Percentiles rank a stretch among this genome's conserved stretches.
These are phyloP conservation scores for Epichloe coenophiala DNA, from an alignment of 2,329 filamentous ascomycete genomes.

Conservation along the genomic window DNA sequence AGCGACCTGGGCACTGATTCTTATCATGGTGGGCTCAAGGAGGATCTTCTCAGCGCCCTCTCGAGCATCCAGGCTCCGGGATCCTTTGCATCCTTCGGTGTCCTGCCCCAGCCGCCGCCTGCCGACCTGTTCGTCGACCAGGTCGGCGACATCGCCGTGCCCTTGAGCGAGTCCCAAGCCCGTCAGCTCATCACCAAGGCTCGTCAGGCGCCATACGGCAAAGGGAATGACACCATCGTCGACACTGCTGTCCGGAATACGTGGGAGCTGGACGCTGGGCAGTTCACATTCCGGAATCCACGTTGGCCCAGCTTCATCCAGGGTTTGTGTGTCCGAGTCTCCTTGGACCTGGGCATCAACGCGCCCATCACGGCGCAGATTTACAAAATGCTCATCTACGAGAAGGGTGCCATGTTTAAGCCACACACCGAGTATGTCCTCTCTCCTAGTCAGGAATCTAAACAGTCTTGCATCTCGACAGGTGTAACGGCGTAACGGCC, in stretches of 20 bases:
- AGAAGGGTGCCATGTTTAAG: constrained; percentile 35
- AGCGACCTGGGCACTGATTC: background rate
- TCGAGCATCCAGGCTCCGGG: constrained; percentile 6
- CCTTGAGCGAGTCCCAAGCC: constrained; percentile 13
- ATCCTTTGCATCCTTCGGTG: constrained; percentile 8
- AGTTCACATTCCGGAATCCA: constrained; percentile 24
- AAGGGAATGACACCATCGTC: constrained; percentile 24
- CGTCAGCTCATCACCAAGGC: constrained; percentile 11
- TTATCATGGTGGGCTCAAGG: background rate
- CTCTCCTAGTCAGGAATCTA: background rate
- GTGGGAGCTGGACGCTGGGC: constrained; percentile 25
- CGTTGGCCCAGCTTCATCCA: constrained; percentile 18
- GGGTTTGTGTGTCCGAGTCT: constrained; percentile 12
- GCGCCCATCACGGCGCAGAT: constrained; percentile 20
- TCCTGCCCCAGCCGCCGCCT: constrained; percentile 1
- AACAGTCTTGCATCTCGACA: too few species aligned
- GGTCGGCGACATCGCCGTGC: constrained; percentile 12
- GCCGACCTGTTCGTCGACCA: constrained; percentile 6
- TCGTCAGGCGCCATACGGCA: constrained; percentile 13
- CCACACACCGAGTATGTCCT: constrained; percentile 25
- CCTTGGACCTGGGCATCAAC: constrained; percentile 18
- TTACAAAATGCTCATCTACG: constrained; percentile 36
- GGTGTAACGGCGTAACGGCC: background rate
- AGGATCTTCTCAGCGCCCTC: constrained; percentile 5
- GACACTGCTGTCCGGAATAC: constrained; percentile 27